These are phyloP conservation scores for Sporothrix sp. DNA, from an alignment of 2,329 filamentous ascomycete species.

Conservation along the genomic window DNA sequence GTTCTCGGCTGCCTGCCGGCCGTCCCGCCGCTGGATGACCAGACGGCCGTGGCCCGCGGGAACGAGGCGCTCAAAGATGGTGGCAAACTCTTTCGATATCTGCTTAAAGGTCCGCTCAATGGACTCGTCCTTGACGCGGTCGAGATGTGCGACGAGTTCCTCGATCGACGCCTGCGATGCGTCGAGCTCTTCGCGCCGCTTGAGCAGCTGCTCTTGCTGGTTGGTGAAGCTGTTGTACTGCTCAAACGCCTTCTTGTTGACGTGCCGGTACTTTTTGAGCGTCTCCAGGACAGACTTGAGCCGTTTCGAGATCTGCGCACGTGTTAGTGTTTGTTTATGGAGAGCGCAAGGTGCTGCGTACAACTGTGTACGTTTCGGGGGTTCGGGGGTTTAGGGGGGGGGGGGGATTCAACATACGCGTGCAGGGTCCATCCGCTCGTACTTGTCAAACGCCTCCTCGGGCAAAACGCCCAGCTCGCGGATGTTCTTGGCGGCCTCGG, in stretches of 20 bases:
- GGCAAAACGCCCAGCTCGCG: constrained; percentile 86
- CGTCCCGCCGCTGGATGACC: constrained; percentile 84
- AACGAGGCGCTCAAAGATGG: constrained; percentile 89
- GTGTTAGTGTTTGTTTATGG: constrained; percentile 10
- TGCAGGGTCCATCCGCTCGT: constrained; percentile 71
- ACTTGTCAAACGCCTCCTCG: constrained; percentile 88
- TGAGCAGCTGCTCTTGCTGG: constrained; percentile 77
- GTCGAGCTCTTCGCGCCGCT: constrained; percentile 78
- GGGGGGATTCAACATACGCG: constrained; percentile 40
- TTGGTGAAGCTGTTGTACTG: constrained; percentile 97
- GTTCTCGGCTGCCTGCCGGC: constrained; percentile 55
- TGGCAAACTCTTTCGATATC: constrained; percentile 84
- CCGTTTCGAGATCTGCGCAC: constrained; percentile 46
- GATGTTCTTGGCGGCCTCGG: constrained; percentile 79
- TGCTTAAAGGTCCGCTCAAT: constrained; percentile 98
- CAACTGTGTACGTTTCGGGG: too few relatives aligned
- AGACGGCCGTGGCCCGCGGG: constrained; percentile 85
- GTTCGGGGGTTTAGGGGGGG: too few relatives aligned
- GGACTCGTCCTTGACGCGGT: constrained; percentile 93
- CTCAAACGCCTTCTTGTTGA: constrained; percentile 99
- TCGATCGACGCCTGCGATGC: constrained; percentile 79
- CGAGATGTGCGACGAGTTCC: constrained; percentile 82
- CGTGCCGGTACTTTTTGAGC: constrained; percentile 91
- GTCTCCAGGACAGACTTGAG: constrained; percentile 88
- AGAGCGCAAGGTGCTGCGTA: too few relatives aligned